Conservation (phyloP, 768 basidiomycete genomes). For the Tulasnella sp. region DNA sequence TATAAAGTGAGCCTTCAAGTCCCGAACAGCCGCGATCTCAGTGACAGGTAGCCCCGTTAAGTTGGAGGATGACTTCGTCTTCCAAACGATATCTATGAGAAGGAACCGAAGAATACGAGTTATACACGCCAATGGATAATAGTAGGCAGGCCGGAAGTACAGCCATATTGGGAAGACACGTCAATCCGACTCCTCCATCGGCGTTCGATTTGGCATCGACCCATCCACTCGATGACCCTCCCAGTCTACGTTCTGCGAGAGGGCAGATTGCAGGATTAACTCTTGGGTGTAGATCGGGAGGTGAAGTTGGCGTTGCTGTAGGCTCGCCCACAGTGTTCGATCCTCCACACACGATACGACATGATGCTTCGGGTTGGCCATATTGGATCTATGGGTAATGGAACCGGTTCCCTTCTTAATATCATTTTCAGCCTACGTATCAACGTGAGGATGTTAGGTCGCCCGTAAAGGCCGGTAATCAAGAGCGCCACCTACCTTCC, state of each 20-base stretch:
- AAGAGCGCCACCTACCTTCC: constrained; percentile 38
- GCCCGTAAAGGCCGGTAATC: neutral
- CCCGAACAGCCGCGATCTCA: too few relatives aligned
- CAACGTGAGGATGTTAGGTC: constrained; percentile 32
- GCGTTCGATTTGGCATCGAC: too few relatives aligned
- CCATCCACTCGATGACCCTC: constrained; percentile 29
- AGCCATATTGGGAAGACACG: too few relatives aligned
- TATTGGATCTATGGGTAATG: neutral
- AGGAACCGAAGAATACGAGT: too few relatives aligned
- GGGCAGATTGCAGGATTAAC: constrained; percentile 48
- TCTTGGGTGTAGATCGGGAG: constrained; percentile 58
- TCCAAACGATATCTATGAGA: too few relatives aligned
- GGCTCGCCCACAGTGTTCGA: constrained; percentile 50
- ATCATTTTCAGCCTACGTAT: constrained; percentile 32
- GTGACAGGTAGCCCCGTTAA: too few relatives aligned
- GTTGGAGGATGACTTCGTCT: too few relatives aligned
- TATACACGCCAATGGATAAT: too few relatives aligned
- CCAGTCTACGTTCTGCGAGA: constrained; percentile 60
- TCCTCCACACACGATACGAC: constrained; percentile 61
- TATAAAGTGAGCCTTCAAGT: too few relatives aligned
- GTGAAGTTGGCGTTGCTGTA: constrained; percentile 34
- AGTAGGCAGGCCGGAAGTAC: too few relatives aligned
- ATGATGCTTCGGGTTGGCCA: constrained; percentile 33
- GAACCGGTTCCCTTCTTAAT: neutral
- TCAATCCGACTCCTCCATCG: too few relatives aligned